These are phyloP conservation scores for Amphichorda felina DNA, from an alignment of 2,329 filamentous ascomycete species.

Conservation along the genomic window DNA sequence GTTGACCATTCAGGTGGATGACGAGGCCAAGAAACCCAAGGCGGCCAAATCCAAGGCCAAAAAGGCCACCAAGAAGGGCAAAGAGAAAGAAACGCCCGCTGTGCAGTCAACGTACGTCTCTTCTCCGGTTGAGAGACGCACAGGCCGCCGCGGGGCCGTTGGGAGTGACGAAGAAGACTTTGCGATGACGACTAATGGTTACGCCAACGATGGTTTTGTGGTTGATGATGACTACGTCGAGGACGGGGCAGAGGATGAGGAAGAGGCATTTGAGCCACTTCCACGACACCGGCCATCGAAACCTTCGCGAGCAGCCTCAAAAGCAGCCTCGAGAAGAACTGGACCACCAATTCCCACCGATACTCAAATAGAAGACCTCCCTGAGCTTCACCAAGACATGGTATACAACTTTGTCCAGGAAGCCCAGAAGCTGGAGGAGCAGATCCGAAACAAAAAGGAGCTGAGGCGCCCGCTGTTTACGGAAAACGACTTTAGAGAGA, in stretches of 20 bases:
- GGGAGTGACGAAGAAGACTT: constrained; percentile 22
- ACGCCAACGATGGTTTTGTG: constrained; percentile 37
- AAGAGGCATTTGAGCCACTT: constrained; percentile 35
- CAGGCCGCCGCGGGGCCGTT: constrained; percentile 13
- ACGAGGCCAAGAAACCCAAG: constrained; percentile 16
- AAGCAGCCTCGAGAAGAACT: constrained; percentile 9
- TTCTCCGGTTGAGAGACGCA: constrained; percentile 29
- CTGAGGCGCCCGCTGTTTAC: constrained; percentile 53
- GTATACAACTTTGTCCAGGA: constrained; percentile 53
- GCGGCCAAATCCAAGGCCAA: constrained; percentile 16
- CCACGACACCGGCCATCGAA: constrained; percentile 23
- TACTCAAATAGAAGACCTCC: constrained; percentile 37
- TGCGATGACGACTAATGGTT: constrained; percentile 30
- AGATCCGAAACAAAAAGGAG: constrained; percentile 46
- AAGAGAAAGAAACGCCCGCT: constrained; percentile 25
- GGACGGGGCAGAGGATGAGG: constrained; percentile 16
- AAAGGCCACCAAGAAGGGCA: constrained; percentile 22
- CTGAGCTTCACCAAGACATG: constrained; percentile 48
- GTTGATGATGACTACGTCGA: constrained; percentile 24
- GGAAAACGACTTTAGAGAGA: constrained; percentile 56
- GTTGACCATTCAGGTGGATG: constrained; percentile 26
- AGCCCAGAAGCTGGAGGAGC: constrained; percentile 48
- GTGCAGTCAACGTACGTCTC: constrained; percentile 36
- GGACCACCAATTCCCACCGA: constrained; percentile 49
- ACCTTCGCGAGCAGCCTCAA: constrained; percentile 8